phyloP scores from a whole-genome alignment of 306 rosid genomes.

The Gynostemma pentaphyllum region DNA sequence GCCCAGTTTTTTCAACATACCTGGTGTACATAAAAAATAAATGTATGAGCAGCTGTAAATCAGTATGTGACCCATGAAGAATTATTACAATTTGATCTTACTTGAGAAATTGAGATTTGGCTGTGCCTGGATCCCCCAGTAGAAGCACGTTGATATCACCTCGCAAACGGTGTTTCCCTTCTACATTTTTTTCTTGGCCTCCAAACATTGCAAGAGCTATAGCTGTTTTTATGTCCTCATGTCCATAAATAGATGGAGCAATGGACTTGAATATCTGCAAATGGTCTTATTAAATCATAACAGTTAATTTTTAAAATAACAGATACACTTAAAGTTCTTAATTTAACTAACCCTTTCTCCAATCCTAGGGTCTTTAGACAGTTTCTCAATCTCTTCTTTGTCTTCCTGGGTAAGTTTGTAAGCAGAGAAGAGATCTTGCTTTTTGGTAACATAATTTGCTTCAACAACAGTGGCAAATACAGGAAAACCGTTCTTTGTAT shows the following conservation, averaged over 20 bases:
- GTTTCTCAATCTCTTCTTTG: conserved; percentile 66
- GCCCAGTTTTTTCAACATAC: conserved; percentile 96
- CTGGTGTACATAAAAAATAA: conserved; percentile 17
- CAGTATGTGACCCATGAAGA: neutral
- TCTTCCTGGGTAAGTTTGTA: conserved; percentile 96
- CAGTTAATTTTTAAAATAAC: conserved; percentile 4
- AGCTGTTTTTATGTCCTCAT: conserved; percentile 90
- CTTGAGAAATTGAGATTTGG: conserved; percentile 99
- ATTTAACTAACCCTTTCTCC: conserved; percentile 81
- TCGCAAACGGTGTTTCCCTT: conserved; percentile 78
- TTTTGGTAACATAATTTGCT: conserved; percentile 83
- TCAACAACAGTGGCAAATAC: conserved; percentile 98
- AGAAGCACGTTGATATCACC: conserved; percentile 97
- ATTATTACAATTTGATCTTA: conserved; percentile 23
- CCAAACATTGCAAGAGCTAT: conserved; percentile 97
- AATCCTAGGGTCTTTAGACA: conserved; percentile 83
- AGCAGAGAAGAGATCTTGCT: conserved; percentile 91
- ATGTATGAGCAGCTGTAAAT: neutral
- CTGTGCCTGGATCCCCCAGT: conserved; percentile 97
- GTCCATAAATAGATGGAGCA: conserved; percentile 97
- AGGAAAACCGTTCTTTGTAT: conserved; percentile 96
- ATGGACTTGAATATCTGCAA: conserved; percentile 80
- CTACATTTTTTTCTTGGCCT: conserved; percentile 87
- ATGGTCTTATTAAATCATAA: conserved; percentile 7
- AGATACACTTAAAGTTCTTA: neutral